Conservation (phyloP, 805 yeast genomes). For the Candida patagonica region DNA sequence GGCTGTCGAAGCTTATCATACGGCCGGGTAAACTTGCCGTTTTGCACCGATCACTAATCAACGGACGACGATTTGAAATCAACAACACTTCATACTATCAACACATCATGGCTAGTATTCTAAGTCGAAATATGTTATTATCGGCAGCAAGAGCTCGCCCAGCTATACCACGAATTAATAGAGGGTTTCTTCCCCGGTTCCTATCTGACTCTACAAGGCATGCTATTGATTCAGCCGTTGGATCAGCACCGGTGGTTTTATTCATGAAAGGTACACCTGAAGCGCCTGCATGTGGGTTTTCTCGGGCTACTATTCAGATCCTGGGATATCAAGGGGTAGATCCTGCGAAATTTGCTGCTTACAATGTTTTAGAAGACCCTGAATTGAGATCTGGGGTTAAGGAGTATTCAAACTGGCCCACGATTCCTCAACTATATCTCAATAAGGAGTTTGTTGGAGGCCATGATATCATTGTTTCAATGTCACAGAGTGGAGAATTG, state of each 20-base stretch:
- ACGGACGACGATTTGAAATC: too few species aligned
- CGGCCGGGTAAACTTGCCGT: too few species aligned
- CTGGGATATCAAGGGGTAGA: constrained; percentile 96
- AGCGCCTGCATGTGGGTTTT: constrained; percentile 95
- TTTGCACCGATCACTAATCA: too few species aligned
- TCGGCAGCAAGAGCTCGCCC: neutral
- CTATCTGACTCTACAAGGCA: constrained; percentile 68
- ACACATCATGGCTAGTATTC: too few species aligned
- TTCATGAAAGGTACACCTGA: constrained; percentile 99
- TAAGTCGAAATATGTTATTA: too few species aligned
- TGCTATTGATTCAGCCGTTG: constrained; percentile 81
- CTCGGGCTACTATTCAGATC: constrained; percentile 87
- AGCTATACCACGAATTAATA: neutral
- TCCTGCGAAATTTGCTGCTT: constrained; percentile 93
- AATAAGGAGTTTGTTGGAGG: constrained; percentile 91
- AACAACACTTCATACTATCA: too few species aligned
- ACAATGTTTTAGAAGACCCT: constrained; percentile 88
- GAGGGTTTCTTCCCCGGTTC: constrained; percentile 29
- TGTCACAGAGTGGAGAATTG: constrained; percentile 83
- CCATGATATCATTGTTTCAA: constrained; percentile 85
- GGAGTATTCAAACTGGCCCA: constrained; percentile 96
- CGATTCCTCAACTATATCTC: constrained; percentile 93
- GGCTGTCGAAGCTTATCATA: too few species aligned
- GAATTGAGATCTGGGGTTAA: constrained; percentile 93
- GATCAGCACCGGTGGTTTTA: constrained; percentile 85